These are phyloP conservation scores for Trichosporon sp. DNA, from an alignment of 1,284 basidiomycete genomes.

Conservation along the genomic window DNA sequence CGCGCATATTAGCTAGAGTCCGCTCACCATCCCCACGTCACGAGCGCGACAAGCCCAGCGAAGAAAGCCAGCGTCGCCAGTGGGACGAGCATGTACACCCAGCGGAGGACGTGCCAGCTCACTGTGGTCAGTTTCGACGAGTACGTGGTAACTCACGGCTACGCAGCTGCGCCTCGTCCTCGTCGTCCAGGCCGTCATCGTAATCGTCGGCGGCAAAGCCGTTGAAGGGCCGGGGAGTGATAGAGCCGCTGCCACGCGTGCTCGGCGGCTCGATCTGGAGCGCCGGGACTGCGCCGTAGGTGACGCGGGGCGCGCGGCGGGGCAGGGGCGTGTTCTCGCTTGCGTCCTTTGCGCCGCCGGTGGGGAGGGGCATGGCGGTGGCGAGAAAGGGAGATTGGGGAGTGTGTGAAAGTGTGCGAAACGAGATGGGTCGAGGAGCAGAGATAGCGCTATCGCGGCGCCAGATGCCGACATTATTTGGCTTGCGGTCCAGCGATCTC, in stretches of 20 bases:
- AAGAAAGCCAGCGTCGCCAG: slow-evolving; percentile 38
- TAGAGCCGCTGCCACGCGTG: background rate
- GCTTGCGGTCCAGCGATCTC: background rate
- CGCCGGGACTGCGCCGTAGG: slow-evolving; percentile 12
- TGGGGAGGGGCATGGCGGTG: background rate
- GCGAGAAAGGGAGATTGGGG: background rate
- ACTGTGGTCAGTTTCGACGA: slow-evolving; percentile 20
- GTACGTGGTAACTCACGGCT: background rate
- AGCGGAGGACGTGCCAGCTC: slow-evolving; percentile 42
- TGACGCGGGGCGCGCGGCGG: slow-evolving; percentile 1
- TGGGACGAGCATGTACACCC: slow-evolving; percentile 44
- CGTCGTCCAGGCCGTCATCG: slow-evolving; percentile 5
- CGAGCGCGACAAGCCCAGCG: slow-evolving; percentile 34
- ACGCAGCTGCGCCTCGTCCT: slow-evolving; percentile 6
- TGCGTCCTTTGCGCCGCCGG: background rate
- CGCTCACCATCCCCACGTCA: slow-evolving; percentile 46
- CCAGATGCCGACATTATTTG: background rate
- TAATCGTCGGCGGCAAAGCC: background rate
- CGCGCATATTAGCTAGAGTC: slow-evolving; percentile 20
- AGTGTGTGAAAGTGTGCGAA: background rate
- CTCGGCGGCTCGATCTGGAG: slow-evolving; percentile 12
- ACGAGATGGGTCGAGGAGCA: background rate
- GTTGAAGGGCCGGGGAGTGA: background rate
- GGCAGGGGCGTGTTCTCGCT: background rate
- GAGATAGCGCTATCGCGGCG: background rate